Evolutionary conservation across 1,139 yeast species (phyloP).

Genomic region (Pichia sorboxylosa): DNA sequence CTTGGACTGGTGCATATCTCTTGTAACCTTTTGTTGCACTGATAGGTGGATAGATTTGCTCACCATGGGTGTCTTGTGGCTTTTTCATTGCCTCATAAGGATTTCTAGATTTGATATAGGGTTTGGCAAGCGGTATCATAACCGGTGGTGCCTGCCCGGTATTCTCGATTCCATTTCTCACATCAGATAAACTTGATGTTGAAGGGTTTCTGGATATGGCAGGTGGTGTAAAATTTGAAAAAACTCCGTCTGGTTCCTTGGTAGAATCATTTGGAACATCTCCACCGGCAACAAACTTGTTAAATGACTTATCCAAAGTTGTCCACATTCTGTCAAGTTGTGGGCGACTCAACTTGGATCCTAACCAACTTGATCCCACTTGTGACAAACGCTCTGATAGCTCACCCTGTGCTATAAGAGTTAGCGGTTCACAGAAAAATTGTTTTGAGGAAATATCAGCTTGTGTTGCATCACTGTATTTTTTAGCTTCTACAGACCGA

Average conservation of each 20-base stretch:
- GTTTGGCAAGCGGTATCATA: no score
- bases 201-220: conserved; percentile 46
- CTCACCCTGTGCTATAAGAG: conserved; percentile 29
- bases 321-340: conserved; percentile 83
- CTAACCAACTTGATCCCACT: conserved; percentile 27
- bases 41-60: no score
- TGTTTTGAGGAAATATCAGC: conserved; percentile 33
- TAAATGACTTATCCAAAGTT: conserved; percentile 65
- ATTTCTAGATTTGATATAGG: no score
- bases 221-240: conserved; percentile 59
- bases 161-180: conserved; percentile 2
- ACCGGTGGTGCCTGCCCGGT: no score
- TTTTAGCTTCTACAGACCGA: conserved; percentile 41
- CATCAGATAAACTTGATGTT: conserved; percentile 28
- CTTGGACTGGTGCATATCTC: no score
- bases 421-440: conserved; percentile 29
- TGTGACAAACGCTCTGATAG: conserved; percentile 37
- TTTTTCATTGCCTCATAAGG: no score
- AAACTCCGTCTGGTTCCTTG: conserved; percentile 41
- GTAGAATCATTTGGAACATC: conserved; percentile 27
- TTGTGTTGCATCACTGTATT: conserved; percentile 42
- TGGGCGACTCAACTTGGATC: conserved; percentile 40
- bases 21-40: no score
- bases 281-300: conserved; percentile 86
- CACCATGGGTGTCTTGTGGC: no score